Evolutionary conservation across 2,329 filamentous ascomycete species (phyloP).

Genomic region (Cladosporium sp.): DNA sequence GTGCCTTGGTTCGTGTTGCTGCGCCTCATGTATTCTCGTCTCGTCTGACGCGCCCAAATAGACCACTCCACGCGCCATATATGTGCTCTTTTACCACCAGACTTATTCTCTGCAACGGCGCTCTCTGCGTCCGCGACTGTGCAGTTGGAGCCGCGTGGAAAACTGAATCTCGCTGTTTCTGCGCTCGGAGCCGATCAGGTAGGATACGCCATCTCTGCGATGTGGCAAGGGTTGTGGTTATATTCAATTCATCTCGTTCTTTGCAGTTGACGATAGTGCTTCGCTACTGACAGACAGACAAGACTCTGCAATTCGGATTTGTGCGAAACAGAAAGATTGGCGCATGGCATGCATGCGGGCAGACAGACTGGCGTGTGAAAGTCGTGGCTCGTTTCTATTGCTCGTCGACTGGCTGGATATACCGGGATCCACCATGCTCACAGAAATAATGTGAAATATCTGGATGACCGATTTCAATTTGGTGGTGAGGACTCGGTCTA

Average conservation of each 20-base stretch:
- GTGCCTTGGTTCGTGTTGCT: background rate
- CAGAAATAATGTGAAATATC: too few relatives aligned
- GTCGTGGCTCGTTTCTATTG: background rate
- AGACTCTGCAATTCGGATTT: background rate
- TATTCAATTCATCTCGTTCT: too few relatives aligned
- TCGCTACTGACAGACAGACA: too few relatives aligned
- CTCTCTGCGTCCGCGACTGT: background rate
- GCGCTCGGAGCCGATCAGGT: too few relatives aligned
- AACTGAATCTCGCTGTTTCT: too few relatives aligned
- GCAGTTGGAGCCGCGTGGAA: too few relatives aligned
- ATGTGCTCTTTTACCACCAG: background rate
- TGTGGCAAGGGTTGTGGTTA: background rate
- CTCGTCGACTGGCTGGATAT: too few relatives aligned
- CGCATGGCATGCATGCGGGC: background rate
- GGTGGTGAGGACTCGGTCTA: too few relatives aligned
- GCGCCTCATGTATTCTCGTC: background rate
- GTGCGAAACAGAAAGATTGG: conserved; percentile 9
- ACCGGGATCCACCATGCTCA: too few relatives aligned
- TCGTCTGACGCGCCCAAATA: background rate
- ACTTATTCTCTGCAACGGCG: background rate
- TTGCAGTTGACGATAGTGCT: background rate
- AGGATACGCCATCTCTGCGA: background rate
- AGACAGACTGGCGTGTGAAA: conserved; percentile 7
- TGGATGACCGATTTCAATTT: background rate
- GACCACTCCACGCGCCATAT: background rate